Base-by-base conservation (phyloP, 768 basidiomycete species). In the Leccinum broughii region DNA sequence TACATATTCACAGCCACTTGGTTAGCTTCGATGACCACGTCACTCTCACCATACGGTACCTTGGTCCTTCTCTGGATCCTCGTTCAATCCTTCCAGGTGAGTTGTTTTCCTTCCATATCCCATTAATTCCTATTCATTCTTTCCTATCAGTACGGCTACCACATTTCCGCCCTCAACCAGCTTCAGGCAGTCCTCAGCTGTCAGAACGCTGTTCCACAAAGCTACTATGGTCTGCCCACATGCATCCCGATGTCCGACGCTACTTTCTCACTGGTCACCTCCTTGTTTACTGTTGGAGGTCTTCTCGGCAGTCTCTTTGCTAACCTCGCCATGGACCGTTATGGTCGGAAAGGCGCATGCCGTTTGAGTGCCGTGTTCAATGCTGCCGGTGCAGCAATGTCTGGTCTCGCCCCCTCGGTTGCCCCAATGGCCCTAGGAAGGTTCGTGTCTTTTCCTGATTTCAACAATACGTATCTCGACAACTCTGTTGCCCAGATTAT, bases 111-210 rank as follows among this genome's bases (percentile, higher is more conserved):
- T 35, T 15, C 24, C 52, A 24, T 35, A 3, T 13, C 17, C 4
- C 4, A 14, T 1, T 11, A 9, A 4, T n/a, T 50, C 30, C 15
- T 17, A 8, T 34, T 56, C 15, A 61, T 37, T 6, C 28, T 32
- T 14, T 30, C 51, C 49, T 56, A 14, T 26, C 56, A 92, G 84
- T 93, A 92, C 76, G 95, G 94, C n/a, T 97, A 90, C 73, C 93
- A 96, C 72, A 92, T 94, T 46, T 91, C 93, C 2, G 88, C 88
- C 15, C 83, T 98, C 60, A 98, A 98, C 72, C 93, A 95, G 71
- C 87, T 95, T 26, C 87, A 92, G 69, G 83, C 82, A 5, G 85
- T 88, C 48, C 70, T 95, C 58, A 92, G 89, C 3, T 96, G 93
- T 77, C 81, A 82, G 54, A 66, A 71, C 34, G 57, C 57, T 9